Base-by-base conservation (phyloP, 2,329 filamentous ascomycete species). In the Cercospora beticola region DNA sequence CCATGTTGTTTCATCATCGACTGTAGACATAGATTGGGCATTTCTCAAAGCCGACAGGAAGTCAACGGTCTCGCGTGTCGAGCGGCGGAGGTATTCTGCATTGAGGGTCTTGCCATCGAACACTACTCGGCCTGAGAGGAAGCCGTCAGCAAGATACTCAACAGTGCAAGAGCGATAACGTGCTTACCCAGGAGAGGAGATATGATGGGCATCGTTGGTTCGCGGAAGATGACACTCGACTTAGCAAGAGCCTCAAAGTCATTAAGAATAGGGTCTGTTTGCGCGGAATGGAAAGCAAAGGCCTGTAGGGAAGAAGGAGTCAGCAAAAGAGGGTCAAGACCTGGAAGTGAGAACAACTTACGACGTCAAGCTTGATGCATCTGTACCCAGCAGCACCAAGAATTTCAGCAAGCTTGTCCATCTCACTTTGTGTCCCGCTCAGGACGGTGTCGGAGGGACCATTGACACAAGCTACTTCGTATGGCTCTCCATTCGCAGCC, bases 61-160 rank as follows among this genome's bases (percentile, higher is more conserved):
- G 64, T 79, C 80, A 60, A 86, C 84, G 3, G 81, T 77, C 70
- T 82, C 81, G 21, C 84, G 78, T 16, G 69, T 71, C n/a, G 65
- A 62, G 7, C 68, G 63, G 5, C 64, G 43, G 5, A 77, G 28
- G 56, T 78, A 81, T 9, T 64, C 58, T 3, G 74, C 66, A 36
- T 69, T 67, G n/a, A 76, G 62, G 4, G 69, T 70, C 23, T 67
- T 65, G 21, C 60, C 70, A 12, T 76, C 70, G 49, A 28, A 62
- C 21, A 80, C 69, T 7, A 78, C 70, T 18, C 54, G 23, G 18
- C 54, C 54, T 57, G 54, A 26, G 10, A 31, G 14, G 8, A 49
- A 21, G 8, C 12, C 5, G 10, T 49, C 46, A 49, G 46, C 46
- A 49, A 23, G n/a, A 2, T 5, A n/a, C n/a, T 3, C 8, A 16